Base-by-base conservation (phyloP, 331 rosid species). In the Erythrophleum ivorense region DNA sequence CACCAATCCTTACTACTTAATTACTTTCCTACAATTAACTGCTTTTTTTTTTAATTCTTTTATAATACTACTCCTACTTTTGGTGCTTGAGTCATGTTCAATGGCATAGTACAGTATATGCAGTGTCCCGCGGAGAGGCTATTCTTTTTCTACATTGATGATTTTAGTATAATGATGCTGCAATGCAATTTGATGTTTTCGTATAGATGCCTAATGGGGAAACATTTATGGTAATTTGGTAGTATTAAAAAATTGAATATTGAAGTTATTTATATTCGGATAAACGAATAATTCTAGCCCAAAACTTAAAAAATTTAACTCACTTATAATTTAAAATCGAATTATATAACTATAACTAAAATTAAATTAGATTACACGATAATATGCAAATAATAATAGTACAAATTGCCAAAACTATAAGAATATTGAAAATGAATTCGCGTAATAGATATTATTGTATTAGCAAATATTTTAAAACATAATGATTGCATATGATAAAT, bases 1-100 rank as follows among this genome's bases (percentile, higher is more conserved):
- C 98, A 58, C 95, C 98, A 7, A 91, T 94, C 85, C 97, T 94
- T 48, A 92, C 98, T 29, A 94, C 96, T 73, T 94, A 29, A 29
- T 43, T 68, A 67, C 14, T 18, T 67, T 63, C 16, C 31, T 43
- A 43, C 18, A 54, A 9, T 0, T 24, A 7, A n/a, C 19, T 2
- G n/a, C 1, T 5, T 14, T 11, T 63, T 33, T 1, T 14, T 36
- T 33, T 10, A 29, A 4, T 48, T 48, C 9, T 31, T 63, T 63
- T 63, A 29, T 11, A 18, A 41, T 49, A 24, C 29, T 24, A 36
- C 36, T 38, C 41, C 41, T 77, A 48, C 66, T 78, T 58, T 24
- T 60, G 82, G 21, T 62, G 80, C 34, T 33, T 19, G 21, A 50
- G 63, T 78, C 73, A 45, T 67, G 45, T 33, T 8, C 68, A 62